phyloP scores from a whole-genome alignment of 352 stramenopile genomes.

The Phytophthora sojae region DNA sequence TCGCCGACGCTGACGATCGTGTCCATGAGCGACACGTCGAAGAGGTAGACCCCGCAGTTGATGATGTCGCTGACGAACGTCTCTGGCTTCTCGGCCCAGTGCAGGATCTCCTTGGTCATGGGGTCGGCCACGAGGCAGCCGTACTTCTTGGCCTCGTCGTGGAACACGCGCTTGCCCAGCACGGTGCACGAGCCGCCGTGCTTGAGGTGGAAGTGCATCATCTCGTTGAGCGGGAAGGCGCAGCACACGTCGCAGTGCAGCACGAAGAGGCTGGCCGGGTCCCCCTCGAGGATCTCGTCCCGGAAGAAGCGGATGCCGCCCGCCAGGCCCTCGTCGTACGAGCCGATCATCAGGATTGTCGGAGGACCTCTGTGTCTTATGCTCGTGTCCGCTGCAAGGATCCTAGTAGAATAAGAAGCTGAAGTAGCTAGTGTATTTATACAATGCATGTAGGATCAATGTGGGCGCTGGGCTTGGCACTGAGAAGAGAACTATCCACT shows the following conservation, averaged over 20 bases:
- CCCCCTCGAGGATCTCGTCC: slow-evolving; percentile 83
- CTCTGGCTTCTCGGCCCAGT: slow-evolving; percentile 91
- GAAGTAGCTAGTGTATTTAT: too few relatives aligned
- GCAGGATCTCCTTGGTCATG: slow-evolving; percentile 82
- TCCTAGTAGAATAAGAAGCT: too few relatives aligned
- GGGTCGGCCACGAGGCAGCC: slow-evolving; percentile 86
- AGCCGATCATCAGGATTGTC: slow-evolving; percentile 92
- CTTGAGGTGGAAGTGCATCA: slow-evolving; percentile 89
- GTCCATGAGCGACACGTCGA: slow-evolving; percentile 85
- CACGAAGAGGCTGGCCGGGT: slow-evolving; percentile 80
- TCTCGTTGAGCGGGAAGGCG: slow-evolving; percentile 88
- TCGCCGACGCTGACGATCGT: slow-evolving; percentile 82
- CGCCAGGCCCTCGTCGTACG: slow-evolving; percentile 88
- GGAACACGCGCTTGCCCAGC: slow-evolving; percentile 88
- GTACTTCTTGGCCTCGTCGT: slow-evolving; percentile 91
- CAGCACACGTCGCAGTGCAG: slow-evolving; percentile 91
- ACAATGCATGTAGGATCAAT: too few relatives aligned
- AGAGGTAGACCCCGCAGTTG: slow-evolving; percentile 91
- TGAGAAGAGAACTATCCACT: too few relatives aligned
- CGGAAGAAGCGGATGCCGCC: slow-evolving; percentile 87
- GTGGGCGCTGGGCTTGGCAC: too few relatives aligned
- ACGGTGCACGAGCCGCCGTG: slow-evolving; percentile 79
- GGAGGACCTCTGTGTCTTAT: too few relatives aligned
- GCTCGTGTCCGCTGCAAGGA: too few relatives aligned
- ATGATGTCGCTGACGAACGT: slow-evolving; percentile 93